Percentiles rank a stretch among this genome's conserved stretches.
Evolutionary conservation across 2,329 filamentous ascomycete species (phyloP).

Genomic region (Colletotrichum tropicale): DNA sequence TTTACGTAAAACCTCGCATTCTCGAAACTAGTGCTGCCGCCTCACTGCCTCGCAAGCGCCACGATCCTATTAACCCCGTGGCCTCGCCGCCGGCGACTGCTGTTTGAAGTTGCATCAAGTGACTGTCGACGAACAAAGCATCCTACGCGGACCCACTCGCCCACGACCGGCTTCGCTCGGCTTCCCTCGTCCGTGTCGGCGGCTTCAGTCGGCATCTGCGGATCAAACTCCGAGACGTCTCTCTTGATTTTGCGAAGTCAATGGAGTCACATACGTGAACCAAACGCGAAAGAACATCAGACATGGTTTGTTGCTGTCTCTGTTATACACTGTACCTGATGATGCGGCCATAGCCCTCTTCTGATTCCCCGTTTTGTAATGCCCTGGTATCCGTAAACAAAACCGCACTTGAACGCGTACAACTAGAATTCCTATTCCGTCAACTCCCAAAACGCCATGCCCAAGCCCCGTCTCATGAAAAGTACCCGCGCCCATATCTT

Average conservation of each 20-base stretch:
- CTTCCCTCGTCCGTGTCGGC: not conserved
- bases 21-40: not conserved
- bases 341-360: not conserved
- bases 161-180: not conserved
- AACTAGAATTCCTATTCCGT: too few species aligned
- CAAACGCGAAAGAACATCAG: not conserved
- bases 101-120: not conserved
- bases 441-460: not conserved
- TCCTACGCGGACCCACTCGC: not conserved
- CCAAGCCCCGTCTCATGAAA: not conserved
- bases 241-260: not conserved
- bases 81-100: not conserved
- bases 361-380: not conserved
- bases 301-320: not conserved
- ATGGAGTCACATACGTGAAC: not conserved
- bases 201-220: not conserved
- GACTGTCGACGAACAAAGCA: not conserved
- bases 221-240: not conserved
- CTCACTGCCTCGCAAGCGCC: not conserved
- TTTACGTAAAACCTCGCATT: not conserved
- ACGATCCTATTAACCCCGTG: not conserved
- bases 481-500: not conserved
- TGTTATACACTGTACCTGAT: not conserved
- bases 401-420: not conserved
- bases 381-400: slow-evolving; percentile 3